Conservation (phyloP, 148 eudicot genomes). For the Silene latifolia region DNA sequence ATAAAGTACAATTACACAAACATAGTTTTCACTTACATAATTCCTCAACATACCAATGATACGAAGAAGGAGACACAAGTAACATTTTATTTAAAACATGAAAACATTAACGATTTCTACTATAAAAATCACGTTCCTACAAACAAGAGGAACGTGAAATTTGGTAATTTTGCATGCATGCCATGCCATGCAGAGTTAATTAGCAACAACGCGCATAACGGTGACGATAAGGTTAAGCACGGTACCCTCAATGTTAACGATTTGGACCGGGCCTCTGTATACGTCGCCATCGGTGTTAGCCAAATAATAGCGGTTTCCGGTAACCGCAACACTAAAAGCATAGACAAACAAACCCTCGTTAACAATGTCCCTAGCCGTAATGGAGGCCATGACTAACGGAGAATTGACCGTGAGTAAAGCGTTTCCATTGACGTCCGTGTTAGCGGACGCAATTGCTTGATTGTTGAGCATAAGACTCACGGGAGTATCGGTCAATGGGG, state of each 20-base stretch:
- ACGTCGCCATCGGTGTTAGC: too few species aligned
- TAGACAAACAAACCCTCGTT: too few species aligned
- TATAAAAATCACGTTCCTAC: too few species aligned
- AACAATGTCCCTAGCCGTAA: conserved; percentile 1
- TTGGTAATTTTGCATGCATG: not conserved
- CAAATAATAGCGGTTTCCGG: too few species aligned
- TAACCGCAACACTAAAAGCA: too few species aligned
- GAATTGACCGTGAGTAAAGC: not conserved
- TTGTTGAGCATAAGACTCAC: not conserved
- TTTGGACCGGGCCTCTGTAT: too few species aligned
- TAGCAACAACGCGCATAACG: not conserved
- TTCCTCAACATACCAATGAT: too few species aligned
- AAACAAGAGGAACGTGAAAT: not conserved
- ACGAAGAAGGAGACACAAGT: too few species aligned
- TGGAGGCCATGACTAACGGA: not conserved
- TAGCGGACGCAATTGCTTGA: not conserved
- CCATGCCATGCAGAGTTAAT: not conserved
- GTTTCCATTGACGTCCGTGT: not conserved
- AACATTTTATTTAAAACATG: too few species aligned
- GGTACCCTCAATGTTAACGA: not conserved
- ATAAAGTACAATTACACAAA: too few species aligned
- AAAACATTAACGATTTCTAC: too few species aligned
- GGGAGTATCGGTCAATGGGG: not conserved
- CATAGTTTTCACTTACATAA: too few species aligned
- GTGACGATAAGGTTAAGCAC: not conserved